Base-by-base conservation (phyloP, 108 stramenopile species). In the Fistulifera pelliculosa region DNA sequence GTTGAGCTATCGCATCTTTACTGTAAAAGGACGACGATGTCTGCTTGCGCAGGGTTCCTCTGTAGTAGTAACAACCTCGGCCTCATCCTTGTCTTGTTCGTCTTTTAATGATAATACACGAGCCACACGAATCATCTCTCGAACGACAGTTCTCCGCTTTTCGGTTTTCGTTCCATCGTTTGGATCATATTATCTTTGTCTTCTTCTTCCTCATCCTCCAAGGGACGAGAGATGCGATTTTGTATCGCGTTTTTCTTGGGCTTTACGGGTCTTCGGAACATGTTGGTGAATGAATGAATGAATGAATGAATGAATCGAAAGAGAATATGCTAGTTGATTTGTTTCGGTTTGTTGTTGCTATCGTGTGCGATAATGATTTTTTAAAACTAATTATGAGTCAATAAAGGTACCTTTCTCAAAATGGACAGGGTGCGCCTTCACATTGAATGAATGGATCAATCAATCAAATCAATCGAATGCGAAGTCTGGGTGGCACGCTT, bases 121-220 rank as follows among this genome's bases (percentile, higher is more conserved):
- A 41, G 12, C 44, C 19, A 45, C 16, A 19, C 44, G 19, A 45
- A 45, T 11, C 14, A 14, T 14, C 7, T 17, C 16, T 6, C 19
- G 19, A 8, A 45, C 19, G 7, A 17, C 21, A 3, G 16, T 45
- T 19, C 44, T 4, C 11, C 21, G 4, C 44, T 45, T 45, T 45
- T 45, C 16, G 11, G 16, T 19, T 17, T 17, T 45, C 44, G 16
- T 8, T 19, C 44, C 19, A 45, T 45, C 11, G 4, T 45, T 5
- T 21, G 44, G 6, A 19, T 4, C 4, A 45, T 11, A 8, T 8
- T 11, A 19, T 4, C 6, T 11, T 17, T 11, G 5, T 17, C 44
- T 45, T 45, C 44, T 45, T 45, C 44, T 6, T 45, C 21, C 4
- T 45, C 44, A 45, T 45, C 44, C 7, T 45, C 44, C 19, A 19